Base-by-base conservation (phyloP, 768 basidiomycete species). In the Daedaleopsis sinensis region DNA sequence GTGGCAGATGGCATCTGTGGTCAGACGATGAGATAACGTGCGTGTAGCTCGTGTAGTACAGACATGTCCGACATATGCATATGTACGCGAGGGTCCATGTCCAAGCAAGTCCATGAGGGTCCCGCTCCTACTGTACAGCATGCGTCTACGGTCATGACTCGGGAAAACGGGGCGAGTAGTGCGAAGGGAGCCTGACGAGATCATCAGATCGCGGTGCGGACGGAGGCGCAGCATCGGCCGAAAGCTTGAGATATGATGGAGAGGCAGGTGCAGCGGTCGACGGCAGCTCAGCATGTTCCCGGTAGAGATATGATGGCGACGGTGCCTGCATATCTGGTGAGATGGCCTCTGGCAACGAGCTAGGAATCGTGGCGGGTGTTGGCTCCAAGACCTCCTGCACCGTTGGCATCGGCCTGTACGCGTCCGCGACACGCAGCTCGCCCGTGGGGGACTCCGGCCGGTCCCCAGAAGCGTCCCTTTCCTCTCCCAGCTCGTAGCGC, bases 341-440 rank as follows among this genome's bases (percentile, higher is more conserved):
- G 7, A 44, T 23, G 8, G 52, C 42, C 27, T 21, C 39, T 23
- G 60, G 55, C 5, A 57, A 27, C 18, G 56, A 46, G 13, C 46
- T 53, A 8, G 57, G 57, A 4, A 63, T 13, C 12, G 48, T 37
- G 11, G 36, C 27, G 5, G 57, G 38, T 7, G 42, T 19, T 4
- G 42, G 39, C 53, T 58, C 62, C 21, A 52, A 32, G 2, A 23
- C 52, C 53, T 63, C 62, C 52, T 42, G 21, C 21, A 63, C 7
- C 42, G 62, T 63, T 6, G 62, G 62, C 62, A 63, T 63, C 21
- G 62, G 57, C 48, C 62, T 49, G 47, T 58, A 63, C 39, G 57
- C 62, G 11, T 63, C 62, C 24, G 57, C 47, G 6, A 55, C 46
- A 16, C 62, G 62, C 6, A 63, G 19, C 39, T 63, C 47, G 11